These are phyloP conservation scores for Hyaloscypha finlandica DNA, from an alignment of 495 filamentous ascomycete genomes.

Conservation along the genomic window DNA sequence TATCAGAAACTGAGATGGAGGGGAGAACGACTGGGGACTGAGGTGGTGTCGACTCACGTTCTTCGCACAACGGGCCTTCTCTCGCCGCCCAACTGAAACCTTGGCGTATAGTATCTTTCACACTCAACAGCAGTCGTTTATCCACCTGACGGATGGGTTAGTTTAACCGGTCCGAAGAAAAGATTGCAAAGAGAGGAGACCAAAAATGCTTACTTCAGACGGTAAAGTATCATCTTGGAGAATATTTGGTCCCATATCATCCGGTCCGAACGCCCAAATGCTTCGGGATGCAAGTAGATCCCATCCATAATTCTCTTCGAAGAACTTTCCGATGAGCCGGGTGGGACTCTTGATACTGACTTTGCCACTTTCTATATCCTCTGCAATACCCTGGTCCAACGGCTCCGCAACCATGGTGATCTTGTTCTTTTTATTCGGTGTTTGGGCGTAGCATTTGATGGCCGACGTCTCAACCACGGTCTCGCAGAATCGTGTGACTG, in stretches of 20 bases:
- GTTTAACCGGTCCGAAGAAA: slow-evolving; percentile 34
- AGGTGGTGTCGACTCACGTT: slow-evolving; percentile 65
- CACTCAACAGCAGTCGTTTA: slow-evolving; percentile 82
- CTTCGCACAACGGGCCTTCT: slow-evolving; percentile 97
- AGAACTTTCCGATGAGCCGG: slow-evolving; percentile 91
- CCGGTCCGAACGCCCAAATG: slow-evolving; percentile 98
- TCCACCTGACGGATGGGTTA: slow-evolving; percentile 61
- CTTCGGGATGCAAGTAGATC: slow-evolving; percentile 90
- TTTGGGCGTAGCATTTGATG: slow-evolving; percentile 96
- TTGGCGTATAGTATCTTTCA: slow-evolving; percentile 88
- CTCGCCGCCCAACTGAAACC: slow-evolving; percentile 95
- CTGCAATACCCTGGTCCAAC: slow-evolving; percentile 89
- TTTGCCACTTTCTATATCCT: slow-evolving; percentile 89
- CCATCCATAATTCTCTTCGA: slow-evolving; percentile 97
- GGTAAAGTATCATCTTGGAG: slow-evolving; percentile 95
- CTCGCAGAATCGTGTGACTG: slow-evolving; percentile 96
- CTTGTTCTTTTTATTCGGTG: slow-evolving; percentile 98
- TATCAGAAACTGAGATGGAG: slow-evolving; percentile 26
- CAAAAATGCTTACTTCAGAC: slow-evolving; percentile 57
- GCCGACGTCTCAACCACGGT: slow-evolving; percentile 97
- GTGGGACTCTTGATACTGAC: slow-evolving; percentile 93
- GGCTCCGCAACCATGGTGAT: slow-evolving; percentile 98
- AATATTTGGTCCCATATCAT: slow-evolving; percentile 94
- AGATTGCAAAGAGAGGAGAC: slow-evolving; percentile 23
- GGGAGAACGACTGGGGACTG: slow-evolving; percentile 17